Evolutionary conservation across 2,329 filamentous ascomycete genomes (phyloP).

Genomic region (Rutstroemia sp.): DNA sequence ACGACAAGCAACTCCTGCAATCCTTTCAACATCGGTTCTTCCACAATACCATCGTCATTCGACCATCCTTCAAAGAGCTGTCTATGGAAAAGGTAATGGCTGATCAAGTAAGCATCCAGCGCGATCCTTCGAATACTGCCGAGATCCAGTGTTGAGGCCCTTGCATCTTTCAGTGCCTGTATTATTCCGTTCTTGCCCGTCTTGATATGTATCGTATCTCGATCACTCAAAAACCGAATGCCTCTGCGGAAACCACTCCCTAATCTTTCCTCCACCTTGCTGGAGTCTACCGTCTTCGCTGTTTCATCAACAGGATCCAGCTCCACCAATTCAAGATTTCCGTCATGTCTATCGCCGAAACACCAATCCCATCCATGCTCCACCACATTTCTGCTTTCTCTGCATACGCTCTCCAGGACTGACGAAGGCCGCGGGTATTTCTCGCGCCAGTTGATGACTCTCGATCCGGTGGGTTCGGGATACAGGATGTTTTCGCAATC

Average conservation of each 20-base stretch:
- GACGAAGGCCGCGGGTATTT: background rate
- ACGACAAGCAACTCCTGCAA: background rate
- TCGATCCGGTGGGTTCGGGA: constrained; percentile 1
- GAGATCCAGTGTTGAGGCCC: background rate
- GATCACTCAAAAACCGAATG: background rate
- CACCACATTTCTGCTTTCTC: background rate
- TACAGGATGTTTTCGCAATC: background rate
- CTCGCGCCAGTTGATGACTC: background rate
- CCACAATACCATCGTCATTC: background rate
- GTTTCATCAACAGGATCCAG: background rate
- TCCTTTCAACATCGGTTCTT: background rate
- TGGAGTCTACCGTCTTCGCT: background rate
- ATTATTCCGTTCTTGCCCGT: background rate
- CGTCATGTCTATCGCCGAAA: background rate
- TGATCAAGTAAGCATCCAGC: background rate
- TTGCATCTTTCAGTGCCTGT: background rate
- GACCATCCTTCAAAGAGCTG: constrained; percentile 4
- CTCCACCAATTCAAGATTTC: background rate
- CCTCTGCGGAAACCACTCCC: background rate
- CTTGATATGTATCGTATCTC: background rate
- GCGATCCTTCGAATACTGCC: background rate
- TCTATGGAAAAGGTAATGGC: background rate
- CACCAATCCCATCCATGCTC: background rate
- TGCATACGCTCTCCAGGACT: background rate
- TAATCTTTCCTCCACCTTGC: background rate